Percentiles rank a stretch among this genome's conserved stretches.
These are phyloP conservation scores for Coemansia sp. DNA, from an alignment of 192 early-diverging fungal genomes.

Conservation along the genomic window DNA sequence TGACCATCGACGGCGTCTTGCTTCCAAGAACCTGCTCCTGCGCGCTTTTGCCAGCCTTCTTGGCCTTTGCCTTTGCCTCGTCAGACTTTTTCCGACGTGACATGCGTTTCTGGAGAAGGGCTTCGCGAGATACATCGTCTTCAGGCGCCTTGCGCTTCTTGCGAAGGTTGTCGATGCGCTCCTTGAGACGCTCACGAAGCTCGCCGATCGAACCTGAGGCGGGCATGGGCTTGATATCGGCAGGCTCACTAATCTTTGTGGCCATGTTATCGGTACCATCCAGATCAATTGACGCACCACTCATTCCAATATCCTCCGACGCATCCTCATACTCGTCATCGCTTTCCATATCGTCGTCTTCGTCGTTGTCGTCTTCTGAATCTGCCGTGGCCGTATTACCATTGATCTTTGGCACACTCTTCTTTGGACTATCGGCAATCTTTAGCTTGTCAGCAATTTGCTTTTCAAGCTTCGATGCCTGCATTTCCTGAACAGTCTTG, in stretches of 20 bases:
- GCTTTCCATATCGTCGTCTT: slow-evolving; percentile 37
- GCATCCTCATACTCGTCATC: slow-evolving; percentile 27
- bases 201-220: slow-evolving; percentile 54
- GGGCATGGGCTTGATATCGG: slow-evolving; percentile 29
- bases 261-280: slow-evolving; percentile 1
- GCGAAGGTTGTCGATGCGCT: slow-evolving; percentile 60
- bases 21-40: slow-evolving; percentile 30
- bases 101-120: slow-evolving; percentile 73
- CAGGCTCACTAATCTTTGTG: slow-evolving; percentile 13
- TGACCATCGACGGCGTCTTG: slow-evolving; percentile 21
- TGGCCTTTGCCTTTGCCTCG: slow-evolving; percentile 40
- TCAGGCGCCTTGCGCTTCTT: slow-evolving; percentile 63
- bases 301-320: slow-evolving; percentile 16
- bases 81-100: slow-evolving; percentile 62
- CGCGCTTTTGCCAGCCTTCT: slow-evolving; percentile 18
- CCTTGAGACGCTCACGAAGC: slow-evolving; percentile 59
- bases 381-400: neutral
- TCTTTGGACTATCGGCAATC: slow-evolving; percentile 10
- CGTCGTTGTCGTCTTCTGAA: neutral
- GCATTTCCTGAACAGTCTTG: slow-evolving; percentile 69
- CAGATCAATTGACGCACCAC: slow-evolving; percentile 30
- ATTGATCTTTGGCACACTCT: slow-evolving; percentile 2
- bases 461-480: slow-evolving; percentile 56
- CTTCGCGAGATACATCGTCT: slow-evolving; percentile 58
- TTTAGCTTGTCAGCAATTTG: slow-evolving; percentile 36